phyloP scores from a whole-genome alignment of 83 land plant species.

The Larix sibirica region DNA sequence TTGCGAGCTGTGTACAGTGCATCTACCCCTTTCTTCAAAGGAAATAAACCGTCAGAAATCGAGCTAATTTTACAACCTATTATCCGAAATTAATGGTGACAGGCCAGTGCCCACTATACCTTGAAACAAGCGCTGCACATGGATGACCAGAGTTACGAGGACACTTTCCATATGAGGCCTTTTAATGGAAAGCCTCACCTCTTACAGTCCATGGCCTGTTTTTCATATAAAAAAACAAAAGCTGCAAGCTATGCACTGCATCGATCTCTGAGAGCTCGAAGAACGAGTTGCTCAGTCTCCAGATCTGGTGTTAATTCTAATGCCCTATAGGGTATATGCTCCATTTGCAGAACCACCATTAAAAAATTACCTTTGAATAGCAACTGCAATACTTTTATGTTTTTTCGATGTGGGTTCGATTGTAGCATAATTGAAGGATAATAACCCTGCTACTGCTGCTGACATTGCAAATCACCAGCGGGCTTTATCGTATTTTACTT shows the following conservation, averaged over 20 bases:
- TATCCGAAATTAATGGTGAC: neutral
- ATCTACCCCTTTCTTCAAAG: neutral
- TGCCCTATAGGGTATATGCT: neutral
- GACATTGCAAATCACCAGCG: neutral
- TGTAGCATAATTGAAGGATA: neutral
- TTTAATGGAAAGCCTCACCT: neutral
- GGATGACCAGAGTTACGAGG: neutral
- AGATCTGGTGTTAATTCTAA: neutral
- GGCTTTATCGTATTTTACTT: too few relatives aligned
- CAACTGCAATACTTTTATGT: neutral
- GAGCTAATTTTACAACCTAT: neutral
- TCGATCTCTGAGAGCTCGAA: neutral
- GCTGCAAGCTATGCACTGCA: neutral
- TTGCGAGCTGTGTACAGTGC: neutral
- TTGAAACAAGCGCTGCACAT: constrained; percentile 15
- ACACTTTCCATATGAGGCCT: neutral
- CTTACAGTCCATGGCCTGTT: neutral
- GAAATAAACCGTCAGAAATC: neutral
- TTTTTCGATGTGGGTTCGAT: neutral
- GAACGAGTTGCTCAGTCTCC: neutral
- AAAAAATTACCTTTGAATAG: neutral
- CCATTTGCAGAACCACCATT: neutral
- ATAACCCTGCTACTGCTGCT: neutral
- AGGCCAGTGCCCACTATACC: neutral
- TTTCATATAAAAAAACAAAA: neutral